Evolutionary conservation across 2,329 filamentous ascomycete genomes (phyloP).

Genomic region (Aspergillus sp.): DNA sequence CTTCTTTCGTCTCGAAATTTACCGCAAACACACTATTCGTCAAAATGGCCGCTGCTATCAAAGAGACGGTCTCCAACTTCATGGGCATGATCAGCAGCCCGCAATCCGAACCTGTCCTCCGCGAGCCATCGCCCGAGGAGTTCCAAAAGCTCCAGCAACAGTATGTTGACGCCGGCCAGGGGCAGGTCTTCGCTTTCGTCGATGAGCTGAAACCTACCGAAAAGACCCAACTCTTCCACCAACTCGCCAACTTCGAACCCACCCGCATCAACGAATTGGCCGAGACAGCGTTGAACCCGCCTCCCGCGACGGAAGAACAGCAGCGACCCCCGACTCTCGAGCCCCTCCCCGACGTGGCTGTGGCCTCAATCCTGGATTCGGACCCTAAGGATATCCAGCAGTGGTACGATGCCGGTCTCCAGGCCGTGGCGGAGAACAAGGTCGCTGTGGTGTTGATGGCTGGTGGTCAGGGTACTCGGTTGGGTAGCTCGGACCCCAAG

Average conservation of each 20-base stretch:
- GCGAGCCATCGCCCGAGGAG: slow-evolving; percentile 54
- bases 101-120: slow-evolving; percentile 29
- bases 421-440: slow-evolving; percentile 59
- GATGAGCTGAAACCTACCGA: slow-evolving; percentile 66
- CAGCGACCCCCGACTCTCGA: slow-evolving; percentile 55
- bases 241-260: slow-evolving; percentile 75
- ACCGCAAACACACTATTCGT: background rate
- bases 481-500: slow-evolving; percentile 93
- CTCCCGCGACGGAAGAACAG: slow-evolving; percentile 40
- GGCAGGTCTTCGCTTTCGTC: slow-evolving; percentile 80
- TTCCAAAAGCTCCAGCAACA: slow-evolving; percentile 60
- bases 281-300: slow-evolving; percentile 70
- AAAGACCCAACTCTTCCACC: slow-evolving; percentile 69
- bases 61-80: slow-evolving; percentile 41
- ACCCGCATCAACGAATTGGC: slow-evolving; percentile 80
- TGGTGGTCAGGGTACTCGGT: slow-evolving; percentile 86
- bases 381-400: slow-evolving; percentile 64
- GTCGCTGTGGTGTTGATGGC: slow-evolving; percentile 91
- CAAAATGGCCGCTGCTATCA: slow-evolving; percentile 34
- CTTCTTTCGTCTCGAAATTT: background rate
- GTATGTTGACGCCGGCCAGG: slow-evolving; percentile 67
- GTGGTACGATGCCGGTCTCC: slow-evolving; percentile 70
- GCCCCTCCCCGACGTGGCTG: slow-evolving; percentile 77
- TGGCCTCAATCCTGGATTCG: slow-evolving; percentile 86
- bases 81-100: slow-evolving; percentile 40